Evolutionary conservation across 306 rosid genomes (phyloP), one percentile per base, ranked within the genome.

Genomic region (Sophora flavescens): DNA sequence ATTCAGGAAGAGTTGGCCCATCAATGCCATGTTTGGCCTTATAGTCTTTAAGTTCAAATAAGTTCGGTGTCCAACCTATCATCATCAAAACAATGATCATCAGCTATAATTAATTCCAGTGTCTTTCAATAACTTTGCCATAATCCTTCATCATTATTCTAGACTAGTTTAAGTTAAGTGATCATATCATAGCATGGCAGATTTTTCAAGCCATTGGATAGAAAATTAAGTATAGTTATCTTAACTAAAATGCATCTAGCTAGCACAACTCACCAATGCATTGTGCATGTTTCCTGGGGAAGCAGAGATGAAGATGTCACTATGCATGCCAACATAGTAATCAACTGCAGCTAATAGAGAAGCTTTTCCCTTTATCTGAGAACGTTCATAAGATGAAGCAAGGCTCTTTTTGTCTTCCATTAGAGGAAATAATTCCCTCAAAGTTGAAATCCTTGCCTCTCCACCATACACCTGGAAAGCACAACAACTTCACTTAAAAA

Each of bases 241-340:
- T 65, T 36, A 32, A 28, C 66, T 26, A 52, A 10, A 44, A 80
- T 54, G 57, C 64, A 78, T 54, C 61, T 50, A 42, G 65, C 61
- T 50, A 42, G 65, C 68, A 65, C 8, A 78, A 78, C 97, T 92
- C 79, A 96, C 99, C 96, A 96, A 35, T 66, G 99, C 99, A 70
- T 96, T 96, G 86, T 96, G 99, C 99, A 96, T 96, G 70, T 96
- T 96, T 84, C 99, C 99, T 3, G 99, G 99, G 69, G 99, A 96
- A 87, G 99, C 99, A 59, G 99, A 96, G 75, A 96, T 68, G 57
- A 96, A 96, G 79, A 96, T 86, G 83, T 92, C 92, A 32, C 98
- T 96, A 64, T 96, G 98, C 93, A 96, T 74, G 84, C 91, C 81
- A 35, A 96, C 87, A 36, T 96, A 96, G 88, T 96, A 96, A 73